Evolutionary conservation across 208 protist species (phyloP), one percentile per base, ranked within the genome.

Genomic region (Porcisia deanei): DNA sequence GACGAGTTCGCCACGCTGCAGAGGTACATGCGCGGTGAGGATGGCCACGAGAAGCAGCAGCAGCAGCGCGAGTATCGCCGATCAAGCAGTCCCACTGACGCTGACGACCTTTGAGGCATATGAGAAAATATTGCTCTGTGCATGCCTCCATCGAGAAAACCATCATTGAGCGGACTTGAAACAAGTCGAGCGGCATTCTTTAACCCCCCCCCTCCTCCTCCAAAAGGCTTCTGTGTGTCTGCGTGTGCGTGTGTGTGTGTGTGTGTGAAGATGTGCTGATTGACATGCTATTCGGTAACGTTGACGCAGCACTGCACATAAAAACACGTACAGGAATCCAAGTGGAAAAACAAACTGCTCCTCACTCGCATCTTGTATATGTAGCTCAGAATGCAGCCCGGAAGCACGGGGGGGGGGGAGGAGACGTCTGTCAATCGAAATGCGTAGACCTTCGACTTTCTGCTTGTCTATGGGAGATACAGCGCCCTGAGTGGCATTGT

Each of bases 1-100:
- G 87, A 91, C 3, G 90, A 96, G 71, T 92, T 94, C 49, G 47
- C 63, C 2, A 77, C 66, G 30, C 60, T 96, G 41, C 84, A 67
- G n/a, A 43, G 74, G 12, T 63, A 79, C 69, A 80, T 80, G 65
- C 43, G 37, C n/a, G 53, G 67, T 37, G 52, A 59, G 67, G 49
- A 59, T n/a, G 49, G 30, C 9, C 6, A 71, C 16, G 4, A 71
- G 3, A 1, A 55, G 64, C 57, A 54, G 10, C 3, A 58, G 37
- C 52, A 70, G 37, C n/a, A 49, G 53, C 16, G 6, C 60, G 34
- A 70, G 18, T 41, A 47, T 18, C 63, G 52, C 30, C 1, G 10
- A 9, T 8, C 20, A 14, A 14, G 18, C 54, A 59, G 55, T 3
- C 57, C 68, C 10, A 63, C n/a, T 20, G 66, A 63, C 2, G 57